phyloP scores from a whole-genome alignment of 176 grass and related monocot species.

The Triticum timopheevii region DNA sequence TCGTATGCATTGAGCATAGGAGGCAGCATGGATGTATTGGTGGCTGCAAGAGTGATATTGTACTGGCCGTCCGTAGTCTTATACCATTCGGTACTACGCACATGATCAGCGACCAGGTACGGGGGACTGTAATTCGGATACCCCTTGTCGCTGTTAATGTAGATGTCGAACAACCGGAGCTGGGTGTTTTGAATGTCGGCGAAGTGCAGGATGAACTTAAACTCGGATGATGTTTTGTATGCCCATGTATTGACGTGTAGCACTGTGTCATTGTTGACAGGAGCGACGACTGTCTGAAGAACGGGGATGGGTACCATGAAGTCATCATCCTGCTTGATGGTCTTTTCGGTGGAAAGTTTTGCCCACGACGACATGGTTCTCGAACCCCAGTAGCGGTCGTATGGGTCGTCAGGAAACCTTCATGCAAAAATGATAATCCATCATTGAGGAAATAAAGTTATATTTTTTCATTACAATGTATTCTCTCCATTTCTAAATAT shows the following conservation, averaged over 20 bases:
- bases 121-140: not conserved
- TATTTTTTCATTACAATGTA: not conserved
- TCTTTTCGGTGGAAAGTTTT: not conserved
- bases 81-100: not conserved
- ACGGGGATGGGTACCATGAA: not conserved
- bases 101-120: not conserved
- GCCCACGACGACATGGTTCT: not conserved
- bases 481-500: too few species aligned
- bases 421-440: not conserved
- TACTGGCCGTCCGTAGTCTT: not conserved
- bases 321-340: not conserved
- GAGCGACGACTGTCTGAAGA: not conserved
- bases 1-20: slow-evolving; percentile 37
- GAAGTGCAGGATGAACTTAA: not conserved
- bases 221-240: not conserved
- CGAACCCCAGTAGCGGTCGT: slow-evolving; percentile 6
- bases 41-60: not conserved
- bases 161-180: not conserved
- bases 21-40: not conserved
- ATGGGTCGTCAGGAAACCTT: slow-evolving; percentile 38
- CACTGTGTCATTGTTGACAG: not conserved
- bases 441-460: not conserved
- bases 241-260: not conserved
- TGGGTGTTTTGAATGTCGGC: not conserved
- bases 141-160: not conserved